Percentiles rank a stretch among this genome's conserved stretches.
These are phyloP conservation scores for Lasiodiplodia sp. DNA, from an alignment of 2,329 filamentous ascomycete genomes.

Conservation along the genomic window DNA sequence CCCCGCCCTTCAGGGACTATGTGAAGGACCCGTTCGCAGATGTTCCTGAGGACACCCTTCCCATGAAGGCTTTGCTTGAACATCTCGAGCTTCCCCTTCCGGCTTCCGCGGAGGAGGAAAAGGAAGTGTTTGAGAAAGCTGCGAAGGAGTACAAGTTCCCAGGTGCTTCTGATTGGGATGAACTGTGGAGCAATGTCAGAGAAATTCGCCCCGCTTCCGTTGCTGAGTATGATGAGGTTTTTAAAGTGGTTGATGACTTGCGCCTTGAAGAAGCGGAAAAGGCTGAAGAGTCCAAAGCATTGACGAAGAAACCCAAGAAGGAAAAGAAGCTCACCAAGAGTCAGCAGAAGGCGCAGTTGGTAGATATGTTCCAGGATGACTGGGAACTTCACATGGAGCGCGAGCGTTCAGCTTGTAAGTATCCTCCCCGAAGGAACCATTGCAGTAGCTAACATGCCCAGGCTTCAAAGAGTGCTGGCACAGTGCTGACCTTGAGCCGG, in stretches of 20 bases:
- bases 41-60: background rate
- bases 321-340: slow-evolving; percentile 10
- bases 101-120: background rate
- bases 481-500: slow-evolving; percentile 52
- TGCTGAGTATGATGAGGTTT: background rate
- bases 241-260: background rate
- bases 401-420: slow-evolving; percentile 46
- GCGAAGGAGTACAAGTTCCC: background rate
- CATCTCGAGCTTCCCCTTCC: background rate
- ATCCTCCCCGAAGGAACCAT: fast-evolving
- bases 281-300: background rate
- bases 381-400: slow-evolving; percentile 44
- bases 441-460: slow-evolving; percentile 26
- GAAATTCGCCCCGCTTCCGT: background rate
- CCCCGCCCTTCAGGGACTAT: background rate
- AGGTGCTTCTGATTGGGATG: background rate
- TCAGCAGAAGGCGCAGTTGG: background rate
- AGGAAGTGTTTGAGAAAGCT: background rate
- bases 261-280: no score
- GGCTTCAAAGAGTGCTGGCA: slow-evolving; percentile 56
- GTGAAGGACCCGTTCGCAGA: background rate
- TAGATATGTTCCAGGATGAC: slow-evolving; percentile 32
- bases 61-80: background rate
- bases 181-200: slow-evolving; percentile 1
- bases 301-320: slow-evolving; percentile 1